phyloP scores from a whole-genome alignment of 1,284 basidiomycete genomes.

The Apiotrichum montevideense region DNA sequence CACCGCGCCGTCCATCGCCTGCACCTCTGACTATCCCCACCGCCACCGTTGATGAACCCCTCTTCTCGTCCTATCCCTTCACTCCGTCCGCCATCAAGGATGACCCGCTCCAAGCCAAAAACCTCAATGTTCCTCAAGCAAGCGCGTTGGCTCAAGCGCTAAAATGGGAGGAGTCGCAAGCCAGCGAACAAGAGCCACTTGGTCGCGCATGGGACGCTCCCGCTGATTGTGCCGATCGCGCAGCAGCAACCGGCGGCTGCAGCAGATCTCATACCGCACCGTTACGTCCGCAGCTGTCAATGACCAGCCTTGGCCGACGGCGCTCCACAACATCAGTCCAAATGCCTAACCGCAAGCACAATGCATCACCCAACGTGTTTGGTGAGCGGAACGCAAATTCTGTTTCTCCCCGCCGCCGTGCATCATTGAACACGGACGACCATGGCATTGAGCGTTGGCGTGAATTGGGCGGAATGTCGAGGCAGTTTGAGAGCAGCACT shows the following conservation, averaged over 20 bases:
- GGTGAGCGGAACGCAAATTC: not conserved
- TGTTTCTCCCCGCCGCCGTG: slow-evolving; percentile 1
- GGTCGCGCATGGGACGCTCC: too few relatives aligned
- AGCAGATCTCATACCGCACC: not conserved
- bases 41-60: slow-evolving; percentile 27
- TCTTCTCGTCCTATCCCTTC: slow-evolving; percentile 32
- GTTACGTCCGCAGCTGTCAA: not conserved
- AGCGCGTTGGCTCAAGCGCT: too few relatives aligned
- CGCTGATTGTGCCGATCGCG: too few relatives aligned
- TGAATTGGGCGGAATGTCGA: slow-evolving; percentile 2
- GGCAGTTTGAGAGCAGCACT: slow-evolving; percentile 4
- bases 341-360: slow-evolving; percentile 4
- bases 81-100: slow-evolving; percentile 10
- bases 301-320: slow-evolving; percentile 4
- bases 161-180: not conserved
- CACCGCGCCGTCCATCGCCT: slow-evolving; percentile 15
- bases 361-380: not conserved
- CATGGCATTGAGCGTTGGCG: slow-evolving; percentile 9
- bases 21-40: slow-evolving; percentile 25
- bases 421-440: slow-evolving; percentile 12
- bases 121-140: not conserved
- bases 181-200: not conserved
- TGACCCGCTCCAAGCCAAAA: not conserved
- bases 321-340: slow-evolving; percentile 9
- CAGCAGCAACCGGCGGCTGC: too few relatives aligned